Base-by-base conservation (phyloP, 129 eudicot genomes). In the Helichrysum umbraculigerum region DNA sequence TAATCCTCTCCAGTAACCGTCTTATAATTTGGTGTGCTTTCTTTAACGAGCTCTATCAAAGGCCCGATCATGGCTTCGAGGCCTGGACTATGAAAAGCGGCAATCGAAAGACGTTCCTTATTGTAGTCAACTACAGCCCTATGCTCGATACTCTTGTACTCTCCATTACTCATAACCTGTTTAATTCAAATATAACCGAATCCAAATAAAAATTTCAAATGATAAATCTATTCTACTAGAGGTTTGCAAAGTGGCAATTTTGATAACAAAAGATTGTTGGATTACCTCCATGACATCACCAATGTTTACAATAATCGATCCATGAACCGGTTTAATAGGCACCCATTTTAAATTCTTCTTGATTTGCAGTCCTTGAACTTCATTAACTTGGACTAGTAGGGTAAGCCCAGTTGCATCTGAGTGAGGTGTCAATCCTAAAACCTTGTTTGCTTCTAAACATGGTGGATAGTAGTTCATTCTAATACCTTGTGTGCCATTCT, bases 391-490 rank as follows among this genome's bases (percentile, higher is more conserved):
- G 68, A 88, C 73, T 60, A 85, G 69, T 4, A 88, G 66, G 15
- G 89, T 88, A 52, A 88, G 72, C 7, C 84, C 92, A 7, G 59
- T 51, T 34, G 87, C 86, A 78, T 88, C 89, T 0, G 92, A 85
- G 71, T 88, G 92, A 0, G 92, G 87, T 65, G 84, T 21, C 44
- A 85, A 69, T 19, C 92, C 87, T 35, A 82, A 41, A 44, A 85
- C 86, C 73, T 56, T 85, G 54, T 81, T 28, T 25, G 92, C 84
- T 37, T 85, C 82, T 5, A 41, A 20, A 72, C 92, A 85, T 21
- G 92, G 88, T 25, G 90, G 92, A 64, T 85, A 83, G 74, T 85
- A 85, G 65, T 88, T 88, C 87, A 88, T 85, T 64, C 89, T 67
- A 34, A 88, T 70, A 32, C 85, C 89, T 83, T 85, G 92, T 15